Conservation (phyloP, 768 basidiomycete species). For the Pisolithus orientalis region DNA sequence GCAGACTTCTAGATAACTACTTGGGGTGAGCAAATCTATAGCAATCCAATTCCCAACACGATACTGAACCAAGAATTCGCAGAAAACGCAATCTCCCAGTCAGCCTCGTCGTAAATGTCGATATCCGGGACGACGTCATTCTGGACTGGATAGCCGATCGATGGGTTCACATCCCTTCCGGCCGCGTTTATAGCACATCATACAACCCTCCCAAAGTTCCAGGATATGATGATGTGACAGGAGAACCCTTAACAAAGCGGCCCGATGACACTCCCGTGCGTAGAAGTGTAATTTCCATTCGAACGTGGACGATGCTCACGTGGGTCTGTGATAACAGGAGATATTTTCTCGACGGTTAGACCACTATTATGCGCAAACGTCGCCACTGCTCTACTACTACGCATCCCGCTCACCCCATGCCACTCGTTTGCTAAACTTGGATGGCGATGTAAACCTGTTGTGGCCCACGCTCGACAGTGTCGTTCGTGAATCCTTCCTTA, state of each 20-base stretch:
- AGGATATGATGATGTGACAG: slow-evolving; percentile 79
- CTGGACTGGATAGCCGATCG: slow-evolving; percentile 78
- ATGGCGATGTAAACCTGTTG: slow-evolving; percentile 70
- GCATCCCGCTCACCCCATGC: slow-evolving; percentile 32
- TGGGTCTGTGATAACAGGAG: slow-evolving; percentile 41
- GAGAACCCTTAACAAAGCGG: slow-evolving; percentile 73
- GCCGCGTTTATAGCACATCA: slow-evolving; percentile 80
- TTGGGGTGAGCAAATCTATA: slow-evolving; percentile 44
- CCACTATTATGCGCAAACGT: slow-evolving; percentile 71
- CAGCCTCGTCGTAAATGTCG: slow-evolving; percentile 74
- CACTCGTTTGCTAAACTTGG: slow-evolving; percentile 48
- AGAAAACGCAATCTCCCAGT: slow-evolving; percentile 62
- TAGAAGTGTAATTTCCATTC: slow-evolving; percentile 6
- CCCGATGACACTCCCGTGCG: slow-evolving; percentile 84
- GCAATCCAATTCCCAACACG: not conserved
- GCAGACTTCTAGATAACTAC: slow-evolving; percentile 64
- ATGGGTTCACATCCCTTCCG: slow-evolving; percentile 81
- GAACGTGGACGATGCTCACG: slow-evolving; percentile 5
- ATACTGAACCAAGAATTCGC: not conserved
- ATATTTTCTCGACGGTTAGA: slow-evolving; percentile 67
- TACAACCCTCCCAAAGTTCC: slow-evolving; percentile 77
- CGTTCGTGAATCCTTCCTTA: slow-evolving; percentile 49
- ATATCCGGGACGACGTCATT: slow-evolving; percentile 79
- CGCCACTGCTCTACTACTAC: slow-evolving; percentile 78
- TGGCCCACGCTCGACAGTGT: slow-evolving; percentile 73